These are phyloP conservation scores for Aquilaria sinensis DNA, from an alignment of 345 rosid species.

Conservation along the genomic window DNA sequence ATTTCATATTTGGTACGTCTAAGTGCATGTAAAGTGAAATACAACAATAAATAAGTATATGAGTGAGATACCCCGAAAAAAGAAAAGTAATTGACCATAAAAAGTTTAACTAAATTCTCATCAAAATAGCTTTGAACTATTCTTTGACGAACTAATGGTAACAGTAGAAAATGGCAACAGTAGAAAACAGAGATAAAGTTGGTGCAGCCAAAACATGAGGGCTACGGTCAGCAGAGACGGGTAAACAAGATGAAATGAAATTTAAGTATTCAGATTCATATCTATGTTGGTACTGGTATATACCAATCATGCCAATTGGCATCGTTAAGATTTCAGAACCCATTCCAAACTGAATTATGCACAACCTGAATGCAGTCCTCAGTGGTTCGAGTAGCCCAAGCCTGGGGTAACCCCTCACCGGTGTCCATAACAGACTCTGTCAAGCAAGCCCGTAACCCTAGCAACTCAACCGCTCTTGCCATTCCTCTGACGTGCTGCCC, in stretches of 20 bases:
- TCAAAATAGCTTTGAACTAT: neutral
- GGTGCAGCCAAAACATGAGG: no score
- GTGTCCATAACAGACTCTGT: conserved; percentile 52
- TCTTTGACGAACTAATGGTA: no score
- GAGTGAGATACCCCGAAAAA: no score
- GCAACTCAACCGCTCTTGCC: conserved; percentile 57
- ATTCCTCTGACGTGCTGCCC: conserved; percentile 61
- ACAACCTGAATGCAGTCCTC: conserved; percentile 56
- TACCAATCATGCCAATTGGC: no score
- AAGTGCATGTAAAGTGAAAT: neutral
- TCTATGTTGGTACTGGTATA: neutral
- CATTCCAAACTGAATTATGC: neutral
- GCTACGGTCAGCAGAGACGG: no score
- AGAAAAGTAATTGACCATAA: neutral
- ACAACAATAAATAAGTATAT: neutral
- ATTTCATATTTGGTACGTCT: neutral
- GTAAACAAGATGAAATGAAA: neutral
- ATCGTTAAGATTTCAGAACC: no score
- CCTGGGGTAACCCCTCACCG: conserved; percentile 57
- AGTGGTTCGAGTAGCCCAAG: conserved; percentile 53
- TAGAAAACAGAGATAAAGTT: no score
- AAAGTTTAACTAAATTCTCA: neutral
- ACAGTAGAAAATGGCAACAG: no score
- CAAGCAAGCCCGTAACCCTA: conserved; percentile 67
- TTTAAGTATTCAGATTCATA: neutral